A percentile compares a stretch with the other conserved stretches of the same genome.
phyloP scores from a whole-genome alignment of 2,329 filamentous ascomycete genomes.

The Aschersonia sp. region DNA sequence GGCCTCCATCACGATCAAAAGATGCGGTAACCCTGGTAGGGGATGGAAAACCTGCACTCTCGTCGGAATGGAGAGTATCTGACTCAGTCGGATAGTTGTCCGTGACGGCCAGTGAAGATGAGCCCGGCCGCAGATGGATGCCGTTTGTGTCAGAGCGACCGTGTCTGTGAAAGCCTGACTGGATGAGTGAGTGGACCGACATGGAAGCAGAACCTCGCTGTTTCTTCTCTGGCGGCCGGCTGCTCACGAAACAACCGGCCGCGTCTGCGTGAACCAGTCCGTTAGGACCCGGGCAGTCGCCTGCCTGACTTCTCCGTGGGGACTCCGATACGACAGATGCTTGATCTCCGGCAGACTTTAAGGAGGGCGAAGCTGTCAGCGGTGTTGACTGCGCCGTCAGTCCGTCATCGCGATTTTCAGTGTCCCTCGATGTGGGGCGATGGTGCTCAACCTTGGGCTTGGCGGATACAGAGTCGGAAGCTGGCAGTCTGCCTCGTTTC shows the following conservation, averaged over 20 bases:
- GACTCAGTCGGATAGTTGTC: slow-evolving; percentile 6
- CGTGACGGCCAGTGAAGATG: slow-evolving; percentile 1
- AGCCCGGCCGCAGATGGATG: background rate
- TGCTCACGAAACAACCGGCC: background rate
- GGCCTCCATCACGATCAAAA: background rate
- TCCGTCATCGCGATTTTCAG: background rate
- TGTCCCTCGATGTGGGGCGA: background rate
- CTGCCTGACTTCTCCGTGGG: background rate
- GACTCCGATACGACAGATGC: background rate
- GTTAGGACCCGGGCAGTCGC: background rate
- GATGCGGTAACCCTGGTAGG: slow-evolving; percentile 7
- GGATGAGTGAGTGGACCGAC: slow-evolving; percentile 10
- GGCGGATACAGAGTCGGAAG: slow-evolving; percentile 5
- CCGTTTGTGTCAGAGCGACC: slow-evolving; percentile 1
- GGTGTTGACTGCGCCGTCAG: background rate
- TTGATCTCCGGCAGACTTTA: background rate
- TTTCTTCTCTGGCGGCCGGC: background rate
- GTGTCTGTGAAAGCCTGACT: slow-evolving; percentile 6
- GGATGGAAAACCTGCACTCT: slow-evolving; percentile 14
- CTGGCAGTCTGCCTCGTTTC: slow-evolving; percentile 20
- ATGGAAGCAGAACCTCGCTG: slow-evolving; percentile 4
- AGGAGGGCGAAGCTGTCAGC: background rate
- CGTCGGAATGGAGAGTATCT: slow-evolving; percentile 12
- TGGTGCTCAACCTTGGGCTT: background rate
- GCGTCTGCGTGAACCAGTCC: background rate